Conservation (phyloP, 177 flowering plant genomes). For the Vitis hybrid region DNA sequence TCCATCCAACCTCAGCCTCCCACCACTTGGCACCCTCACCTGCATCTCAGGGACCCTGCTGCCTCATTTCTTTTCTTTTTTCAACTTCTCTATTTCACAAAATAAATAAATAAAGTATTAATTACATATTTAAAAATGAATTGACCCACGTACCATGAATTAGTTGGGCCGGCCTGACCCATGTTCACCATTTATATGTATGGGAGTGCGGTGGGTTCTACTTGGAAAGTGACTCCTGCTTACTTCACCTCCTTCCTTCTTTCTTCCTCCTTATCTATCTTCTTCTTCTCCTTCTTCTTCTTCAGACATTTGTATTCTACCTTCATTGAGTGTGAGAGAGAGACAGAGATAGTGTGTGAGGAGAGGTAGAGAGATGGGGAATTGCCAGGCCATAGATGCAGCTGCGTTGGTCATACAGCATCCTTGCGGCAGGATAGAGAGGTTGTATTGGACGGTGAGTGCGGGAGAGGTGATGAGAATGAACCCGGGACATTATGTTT, state of each 20-base stretch:
- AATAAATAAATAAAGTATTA: too few relatives aligned
- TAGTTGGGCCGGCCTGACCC: conserved; percentile 22
- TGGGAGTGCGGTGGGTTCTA: conserved; percentile 20
- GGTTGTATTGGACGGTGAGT: conserved; percentile 63
- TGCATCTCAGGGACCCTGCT: conserved; percentile 5
- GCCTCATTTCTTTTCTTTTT: too few relatives aligned
- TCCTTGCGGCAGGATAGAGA: conserved; percentile 72
- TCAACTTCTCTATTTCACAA: too few relatives aligned
- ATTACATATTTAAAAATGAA: neutral
- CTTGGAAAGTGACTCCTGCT: conserved; percentile 35
- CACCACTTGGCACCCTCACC: conserved; percentile 34
- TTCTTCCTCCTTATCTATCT: conserved; percentile 7
- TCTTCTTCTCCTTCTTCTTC: conserved; percentile 10
- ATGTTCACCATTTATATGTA: neutral
- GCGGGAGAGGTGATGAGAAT: conserved; percentile 75
- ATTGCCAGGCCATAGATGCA: conserved; percentile 92
- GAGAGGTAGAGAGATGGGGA: conserved; percentile 61
- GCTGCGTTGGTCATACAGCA: conserved; percentile 86
- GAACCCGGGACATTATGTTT: conserved; percentile 84
- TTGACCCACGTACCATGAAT: conserved; percentile 15
- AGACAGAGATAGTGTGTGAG: conserved; percentile 11
- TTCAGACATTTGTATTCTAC: neutral
- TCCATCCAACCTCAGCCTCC: conserved; percentile 20
- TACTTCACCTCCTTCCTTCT: conserved; percentile 19
- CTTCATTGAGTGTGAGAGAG: neutral